These are phyloP conservation scores for Globisporangium heterothallicum DNA, from an alignment of 352 stramenopile species.

Conservation along the genomic window DNA sequence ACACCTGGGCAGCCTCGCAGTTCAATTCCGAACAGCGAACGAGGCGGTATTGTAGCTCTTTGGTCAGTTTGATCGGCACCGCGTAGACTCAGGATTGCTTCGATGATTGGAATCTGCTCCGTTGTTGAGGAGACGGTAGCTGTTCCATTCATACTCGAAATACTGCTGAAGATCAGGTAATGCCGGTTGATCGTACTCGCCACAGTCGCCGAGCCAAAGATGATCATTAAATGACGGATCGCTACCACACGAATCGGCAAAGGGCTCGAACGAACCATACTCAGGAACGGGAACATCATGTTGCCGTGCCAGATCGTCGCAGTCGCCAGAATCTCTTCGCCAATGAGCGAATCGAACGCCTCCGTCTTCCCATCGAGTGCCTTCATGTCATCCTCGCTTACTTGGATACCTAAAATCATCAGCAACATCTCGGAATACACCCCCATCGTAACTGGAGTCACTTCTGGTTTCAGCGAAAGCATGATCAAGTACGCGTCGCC, in stretches of 20 bases:
- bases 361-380: conserved; percentile 39
- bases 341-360: conserved; percentile 43
- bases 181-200: conserved; percentile 72
- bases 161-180: conserved; percentile 75
- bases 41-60: conserved; percentile 15
- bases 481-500: conserved; percentile 80
- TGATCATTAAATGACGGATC: conserved; percentile 57
- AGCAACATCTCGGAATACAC: conserved; percentile 79
- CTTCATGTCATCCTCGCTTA: conserved; percentile 53
- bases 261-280: conserved; percentile 44
- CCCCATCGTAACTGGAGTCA: conserved; percentile 64
- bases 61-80: conserved; percentile 30
- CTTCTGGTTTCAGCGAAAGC: conserved; percentile 62
- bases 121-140: conserved; percentile 72
- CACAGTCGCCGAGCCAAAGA: conserved; percentile 52
- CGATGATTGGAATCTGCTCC: conserved; percentile 72
- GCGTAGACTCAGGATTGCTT: conserved; percentile 68
- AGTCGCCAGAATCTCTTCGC: conserved; percentile 40
- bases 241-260: conserved; percentile 57
- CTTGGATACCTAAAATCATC: conserved; percentile 67
- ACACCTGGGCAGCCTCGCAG: conserved; percentile 43
- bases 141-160: conserved; percentile 56
- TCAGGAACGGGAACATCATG: conserved; percentile 64
- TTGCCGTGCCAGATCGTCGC: conserved; percentile 62
- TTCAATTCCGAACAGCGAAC: conserved; percentile 48